Conservation (phyloP, 2,329 filamentous ascomycete genomes). For the Calonectria ilicicola region DNA sequence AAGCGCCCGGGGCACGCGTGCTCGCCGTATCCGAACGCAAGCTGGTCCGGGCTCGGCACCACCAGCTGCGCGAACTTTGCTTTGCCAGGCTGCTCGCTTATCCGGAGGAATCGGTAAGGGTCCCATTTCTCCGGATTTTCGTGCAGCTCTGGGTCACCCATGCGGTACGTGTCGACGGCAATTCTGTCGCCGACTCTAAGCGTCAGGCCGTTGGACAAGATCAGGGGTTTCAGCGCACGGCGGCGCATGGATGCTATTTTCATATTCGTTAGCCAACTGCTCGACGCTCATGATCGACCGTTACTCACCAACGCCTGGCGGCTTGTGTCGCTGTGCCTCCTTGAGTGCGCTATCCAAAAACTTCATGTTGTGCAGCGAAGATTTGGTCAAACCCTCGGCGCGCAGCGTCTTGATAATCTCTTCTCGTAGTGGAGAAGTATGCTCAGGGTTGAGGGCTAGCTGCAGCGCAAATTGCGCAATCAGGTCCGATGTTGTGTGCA, state of each 20-base stretch:
- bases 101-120: constrained; percentile 7
- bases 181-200: constrained; percentile 43
- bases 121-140: constrained; percentile 12
- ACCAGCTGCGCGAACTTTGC: neutral
- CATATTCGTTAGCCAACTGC: neutral
- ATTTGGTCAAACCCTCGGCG: neutral
- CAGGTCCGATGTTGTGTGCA: neutral
- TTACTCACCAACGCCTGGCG: neutral
- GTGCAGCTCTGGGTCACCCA: constrained; percentile 11
- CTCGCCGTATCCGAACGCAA: neutral
- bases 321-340: neutral
- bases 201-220: constrained; percentile 52
- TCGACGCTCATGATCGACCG: neutral
- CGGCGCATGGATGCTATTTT: neutral
- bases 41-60: neutral
- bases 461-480: neutral
- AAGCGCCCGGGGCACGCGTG: neutral
- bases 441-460: neutral
- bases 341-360: neutral
- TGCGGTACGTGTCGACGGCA: constrained; percentile 1
- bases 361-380: neutral
- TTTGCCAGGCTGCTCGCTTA: constrained; percentile 11
- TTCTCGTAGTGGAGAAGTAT: neutral
- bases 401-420: neutral
- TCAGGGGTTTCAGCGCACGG: neutral